Evolutionary conservation across 306 rosid species (phyloP).

Genomic region (Gastrolobium villosum): DNA sequence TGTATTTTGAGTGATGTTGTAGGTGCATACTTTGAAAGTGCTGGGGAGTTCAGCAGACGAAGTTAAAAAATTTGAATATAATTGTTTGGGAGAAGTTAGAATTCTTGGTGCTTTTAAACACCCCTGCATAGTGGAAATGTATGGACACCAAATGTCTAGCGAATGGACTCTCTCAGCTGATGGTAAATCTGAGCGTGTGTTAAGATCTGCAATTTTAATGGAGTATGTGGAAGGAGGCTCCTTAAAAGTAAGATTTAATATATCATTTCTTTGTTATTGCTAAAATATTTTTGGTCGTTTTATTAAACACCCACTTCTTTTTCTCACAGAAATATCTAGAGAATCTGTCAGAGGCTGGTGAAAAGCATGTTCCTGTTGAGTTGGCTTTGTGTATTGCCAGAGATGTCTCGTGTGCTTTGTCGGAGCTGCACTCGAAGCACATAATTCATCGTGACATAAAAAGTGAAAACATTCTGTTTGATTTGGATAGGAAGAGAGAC

Average conservation of each 20-base stretch:
- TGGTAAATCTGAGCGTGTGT: slow-evolving; percentile 68
- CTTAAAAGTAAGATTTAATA: slow-evolving; percentile 69
- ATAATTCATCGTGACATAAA: slow-evolving; percentile 95
- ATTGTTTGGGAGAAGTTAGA: slow-evolving; percentile 93
- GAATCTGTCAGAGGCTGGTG: slow-evolving; percentile 74
- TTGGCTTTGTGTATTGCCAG: slow-evolving; percentile 74
- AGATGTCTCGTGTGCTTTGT: slow-evolving; percentile 87
- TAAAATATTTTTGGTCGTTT: slow-evolving; percentile 10
- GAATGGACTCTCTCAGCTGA: slow-evolving; percentile 80
- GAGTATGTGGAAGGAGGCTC: slow-evolving; percentile 91
- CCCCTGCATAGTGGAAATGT: slow-evolving; percentile 91
- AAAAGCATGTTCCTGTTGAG: slow-evolving; percentile 76
- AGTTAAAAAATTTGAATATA: slow-evolving; percentile 77
- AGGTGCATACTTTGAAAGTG: slow-evolving; percentile 80
- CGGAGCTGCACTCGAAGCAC: slow-evolving; percentile 88
- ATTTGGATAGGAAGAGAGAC: slow-evolving; percentile 73
- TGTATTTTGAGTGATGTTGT: slow-evolving; percentile 53
- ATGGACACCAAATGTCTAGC: slow-evolving; percentile 88
- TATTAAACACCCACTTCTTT: slow-evolving; percentile 28
- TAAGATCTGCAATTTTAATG: slow-evolving; percentile 83
- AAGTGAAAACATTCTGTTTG: slow-evolving; percentile 89
- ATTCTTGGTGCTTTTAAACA: slow-evolving; percentile 84
- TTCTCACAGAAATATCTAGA: slow-evolving; percentile 72
- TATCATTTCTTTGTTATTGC: slow-evolving; percentile 18
- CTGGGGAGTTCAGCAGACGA: slow-evolving; percentile 66